Evolutionary conservation across 2,329 filamentous ascomycete species (phyloP).

Genomic region (Colletotrichum cereale): DNA sequence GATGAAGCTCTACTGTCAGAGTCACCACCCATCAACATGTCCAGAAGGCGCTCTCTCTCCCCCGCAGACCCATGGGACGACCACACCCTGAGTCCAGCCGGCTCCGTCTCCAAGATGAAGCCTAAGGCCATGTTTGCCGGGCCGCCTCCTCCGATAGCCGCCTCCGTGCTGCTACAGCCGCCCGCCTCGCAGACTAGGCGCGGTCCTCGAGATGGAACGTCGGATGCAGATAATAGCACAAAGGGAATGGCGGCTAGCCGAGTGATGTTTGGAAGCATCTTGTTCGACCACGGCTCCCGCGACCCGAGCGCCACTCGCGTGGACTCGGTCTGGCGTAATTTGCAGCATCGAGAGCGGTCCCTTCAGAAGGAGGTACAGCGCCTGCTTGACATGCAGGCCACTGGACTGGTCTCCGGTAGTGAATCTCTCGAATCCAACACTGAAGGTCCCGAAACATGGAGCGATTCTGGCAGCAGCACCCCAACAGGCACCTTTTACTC

Average conservation of each 20-base stretch:
- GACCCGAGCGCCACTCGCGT: conserved; percentile 41
- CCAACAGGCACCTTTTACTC: conserved; percentile 57
- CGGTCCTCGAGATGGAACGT: background rate
- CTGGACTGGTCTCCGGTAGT: conserved; percentile 56
- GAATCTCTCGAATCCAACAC: conserved; percentile 30
- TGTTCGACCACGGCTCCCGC: conserved; percentile 53
- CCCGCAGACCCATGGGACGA: conserved; percentile 33
- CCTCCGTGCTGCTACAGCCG: conserved; percentile 53
- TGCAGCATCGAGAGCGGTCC: conserved; percentile 60
- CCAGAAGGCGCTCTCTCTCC: conserved; percentile 27
- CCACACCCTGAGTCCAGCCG: conserved; percentile 43
- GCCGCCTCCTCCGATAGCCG: conserved; percentile 64
- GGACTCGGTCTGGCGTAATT: conserved; percentile 61
- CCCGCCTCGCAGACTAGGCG: conserved; percentile 7
- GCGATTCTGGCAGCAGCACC: conserved; percentile 57
- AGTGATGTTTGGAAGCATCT: conserved; percentile 49
- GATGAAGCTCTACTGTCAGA: conserved; percentile 46
- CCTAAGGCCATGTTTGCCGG: conserved; percentile 58
- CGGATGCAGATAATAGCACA: background rate
- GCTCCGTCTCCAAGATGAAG: conserved; percentile 50
- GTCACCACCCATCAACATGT: conserved; percentile 39
- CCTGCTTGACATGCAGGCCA: conserved; percentile 63
- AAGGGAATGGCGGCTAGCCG: conserved; percentile 26
- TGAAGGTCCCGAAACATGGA: conserved; percentile 49
- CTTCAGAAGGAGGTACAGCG: conserved; percentile 62